Conservation (phyloP, 768 basidiomycete genomes). For the Suillus ampliporus region DNA sequence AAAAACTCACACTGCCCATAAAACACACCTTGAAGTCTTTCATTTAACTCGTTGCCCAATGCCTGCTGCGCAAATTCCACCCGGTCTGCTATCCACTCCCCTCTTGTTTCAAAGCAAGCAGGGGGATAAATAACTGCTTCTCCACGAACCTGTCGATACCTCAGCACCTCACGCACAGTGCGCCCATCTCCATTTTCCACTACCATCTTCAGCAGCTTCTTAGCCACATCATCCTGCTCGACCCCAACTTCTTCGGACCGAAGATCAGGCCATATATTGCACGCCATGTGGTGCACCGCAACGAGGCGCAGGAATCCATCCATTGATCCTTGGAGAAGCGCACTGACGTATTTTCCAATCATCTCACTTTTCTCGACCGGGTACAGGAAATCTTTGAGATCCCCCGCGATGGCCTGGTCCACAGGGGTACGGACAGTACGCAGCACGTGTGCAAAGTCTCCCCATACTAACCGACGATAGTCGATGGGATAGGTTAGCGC, state of each 20-base stretch:
- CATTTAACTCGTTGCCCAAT: slow-evolving; percentile 11
- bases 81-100: slow-evolving; percentile 18
- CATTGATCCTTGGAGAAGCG: slow-evolving; percentile 48
- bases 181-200: slow-evolving; percentile 53
- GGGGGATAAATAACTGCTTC: slow-evolving; percentile 52
- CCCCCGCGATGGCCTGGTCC: slow-evolving; percentile 56
- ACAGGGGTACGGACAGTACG: slow-evolving; percentile 59
- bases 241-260: slow-evolving; percentile 23
- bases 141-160: slow-evolving; percentile 56
- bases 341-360: slow-evolving; percentile 65
- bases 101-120: slow-evolving; percentile 48
- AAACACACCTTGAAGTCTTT: slow-evolving; percentile 8
- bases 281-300: slow-evolving; percentile 81
- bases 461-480: slow-evolving; percentile 86
- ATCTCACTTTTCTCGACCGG: slow-evolving; percentile 70
- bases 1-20: neutral
- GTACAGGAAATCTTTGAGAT: slow-evolving; percentile 68
- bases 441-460: slow-evolving; percentile 70
- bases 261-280: slow-evolving; percentile 75
- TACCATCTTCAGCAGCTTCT: slow-evolving; percentile 56
- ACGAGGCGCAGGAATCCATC: slow-evolving; percentile 69
- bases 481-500: slow-evolving; percentile 80
- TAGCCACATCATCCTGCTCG: slow-evolving; percentile 26
- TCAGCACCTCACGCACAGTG: slow-evolving; percentile 57
- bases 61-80: neutral